Base-by-base conservation (phyloP, 2,329 filamentous ascomycete species). In the Ilyonectria robusta region DNA sequence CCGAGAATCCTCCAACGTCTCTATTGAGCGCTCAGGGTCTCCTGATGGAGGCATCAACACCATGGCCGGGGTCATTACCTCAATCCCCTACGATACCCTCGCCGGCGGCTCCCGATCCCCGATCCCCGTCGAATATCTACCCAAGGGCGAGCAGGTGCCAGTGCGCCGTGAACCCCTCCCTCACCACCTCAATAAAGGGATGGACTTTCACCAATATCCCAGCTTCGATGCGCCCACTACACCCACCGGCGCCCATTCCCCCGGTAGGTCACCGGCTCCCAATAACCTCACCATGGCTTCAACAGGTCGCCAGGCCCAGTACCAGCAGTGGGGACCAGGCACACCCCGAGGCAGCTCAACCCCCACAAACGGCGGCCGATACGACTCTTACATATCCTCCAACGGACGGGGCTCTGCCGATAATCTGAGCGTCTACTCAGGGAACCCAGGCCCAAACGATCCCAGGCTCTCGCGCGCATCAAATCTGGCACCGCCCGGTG, bases 151-250 rank as follows among this genome's bases (percentile, higher is more conserved):
- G 69, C 89, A 92, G 77, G 80, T 86, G 73, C 85, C 89, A 23
- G 81, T 85, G 62, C 88, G 90, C 72, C 90, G 90, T 78, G 93
- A 96, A 62, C 92, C 92, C 65, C 86, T 93, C 66, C 93, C 94
- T 33, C 93, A 96, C 80, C 94, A 97, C 76, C 83, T 97, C 60
- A 95, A 94, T 80, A 95, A 94, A 82, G 89, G 89, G 55, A 84
- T 84, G 73, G 95, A 98, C 81, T 97, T 91, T 78, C 94, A 97
- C 82, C 95, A 97, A 77, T 97, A 98, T 79, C 94, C 94, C 47
- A 88, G 88, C 59, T 90, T 93, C 78, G 91, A 92, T 72, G 84
- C 88, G 33, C 81, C 86, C 56, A 78, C 83, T 44, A 77, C 84
- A 62, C 81, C 84, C 47, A 81, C 83, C 67, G 82, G 84, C 65